These are phyloP conservation scores for Pichia sp. DNA, from an alignment of 1,139 yeast species.

Conservation along the genomic window DNA sequence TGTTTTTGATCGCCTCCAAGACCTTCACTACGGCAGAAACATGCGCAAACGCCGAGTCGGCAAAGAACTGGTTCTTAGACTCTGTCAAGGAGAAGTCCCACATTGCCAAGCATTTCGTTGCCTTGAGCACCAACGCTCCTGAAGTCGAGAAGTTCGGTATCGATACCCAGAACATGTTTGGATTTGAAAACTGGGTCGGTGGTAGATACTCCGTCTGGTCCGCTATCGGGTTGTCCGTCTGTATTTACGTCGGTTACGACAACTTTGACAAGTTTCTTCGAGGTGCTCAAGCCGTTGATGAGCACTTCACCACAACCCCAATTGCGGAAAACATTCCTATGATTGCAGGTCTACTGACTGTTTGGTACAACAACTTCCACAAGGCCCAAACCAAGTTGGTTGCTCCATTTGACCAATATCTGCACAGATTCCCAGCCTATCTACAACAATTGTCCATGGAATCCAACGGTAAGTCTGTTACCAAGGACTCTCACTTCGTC, in stretches of 20 bases:
- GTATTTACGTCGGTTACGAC: slow-evolving; percentile 90
- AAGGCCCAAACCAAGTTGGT: slow-evolving; percentile 98
- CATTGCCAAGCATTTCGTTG: slow-evolving; percentile 96
- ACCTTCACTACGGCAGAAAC: slow-evolving; percentile 99
- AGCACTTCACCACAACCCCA: slow-evolving; percentile 80
- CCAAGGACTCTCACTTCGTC: slow-evolving; percentile 86
- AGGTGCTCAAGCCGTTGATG: slow-evolving; percentile 97
- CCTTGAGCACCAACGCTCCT: slow-evolving; percentile 85
- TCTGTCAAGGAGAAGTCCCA: slow-evolving; percentile 58
- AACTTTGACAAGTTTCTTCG: slow-evolving; percentile 85
- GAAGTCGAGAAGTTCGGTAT: slow-evolving; percentile 94
- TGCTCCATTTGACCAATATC: slow-evolving; percentile 97
- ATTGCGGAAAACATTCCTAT: slow-evolving; percentile 88
- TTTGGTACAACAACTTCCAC: slow-evolving; percentile 97
- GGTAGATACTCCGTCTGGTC: slow-evolving; percentile 99
- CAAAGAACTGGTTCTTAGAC: slow-evolving; percentile 87
- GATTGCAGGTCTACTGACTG: slow-evolving; percentile 86
- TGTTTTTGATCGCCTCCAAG: slow-evolving; percentile 93
- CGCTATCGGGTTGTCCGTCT: slow-evolving; percentile 93
- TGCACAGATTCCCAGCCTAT: slow-evolving; percentile 98
- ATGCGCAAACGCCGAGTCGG: slow-evolving; percentile 89
- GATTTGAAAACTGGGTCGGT: slow-evolving; percentile 98
- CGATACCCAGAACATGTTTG: slow-evolving; percentile 97
- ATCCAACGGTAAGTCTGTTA: slow-evolving; percentile 96
- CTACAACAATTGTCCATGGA: slow-evolving; percentile 98